Base-by-base conservation (phyloP, 495 filamentous ascomycete species). In the Penicillium macrosclerotiorum region DNA sequence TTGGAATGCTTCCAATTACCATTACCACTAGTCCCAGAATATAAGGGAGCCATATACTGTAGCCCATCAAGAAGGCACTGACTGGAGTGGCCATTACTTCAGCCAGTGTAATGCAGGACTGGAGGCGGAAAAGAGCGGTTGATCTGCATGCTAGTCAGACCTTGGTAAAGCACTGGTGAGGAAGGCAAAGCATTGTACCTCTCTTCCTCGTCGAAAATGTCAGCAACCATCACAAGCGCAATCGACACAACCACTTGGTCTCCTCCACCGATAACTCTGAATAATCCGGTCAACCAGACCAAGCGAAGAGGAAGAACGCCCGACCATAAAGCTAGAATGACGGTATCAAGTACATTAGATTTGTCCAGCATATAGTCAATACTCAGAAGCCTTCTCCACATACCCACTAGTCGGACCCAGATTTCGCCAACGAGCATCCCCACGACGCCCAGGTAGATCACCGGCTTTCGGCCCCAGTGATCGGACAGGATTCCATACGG, bases 401-500 rank as follows among this genome's bases (percentile, higher is more conserved):
- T 63, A 57, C 62, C 65, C 1, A 74, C 62, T 24, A 68, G 17
- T 20, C 67, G 65, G 7, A 62, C 43, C 49, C 66, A 68, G 0
- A 67, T 23, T 16, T 71, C 50, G 22, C 57, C 47, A 0, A 75
- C 42, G 1, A 63, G 22, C 29, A 67, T 49, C 5, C 72, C 74
- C 16, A 62, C 5, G 5, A 69, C 31, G 4, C 58, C 49, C 22
- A 73, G 47, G n/a, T 58, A 57, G 5, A 67, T 42, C 23, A 78
- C 63, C 2, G 67, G 67, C 29, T 63, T 72, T 36, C 75, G 67
- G 8, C 75, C 75, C 43, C 68, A 72, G 31, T 63, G 75, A 55
- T 68, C 63, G 11, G 62, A 50, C 2, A 71, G 52, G 14, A 69
- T 50, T 18, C 68, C 61, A 50, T 57, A 69, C 1, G 62, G 63